Percentiles rank a stretch among this genome's conserved stretches.
Evolutionary conservation across 345 rosid genomes (phyloP).

Genomic region (Aquilaria yunnanensis): DNA sequence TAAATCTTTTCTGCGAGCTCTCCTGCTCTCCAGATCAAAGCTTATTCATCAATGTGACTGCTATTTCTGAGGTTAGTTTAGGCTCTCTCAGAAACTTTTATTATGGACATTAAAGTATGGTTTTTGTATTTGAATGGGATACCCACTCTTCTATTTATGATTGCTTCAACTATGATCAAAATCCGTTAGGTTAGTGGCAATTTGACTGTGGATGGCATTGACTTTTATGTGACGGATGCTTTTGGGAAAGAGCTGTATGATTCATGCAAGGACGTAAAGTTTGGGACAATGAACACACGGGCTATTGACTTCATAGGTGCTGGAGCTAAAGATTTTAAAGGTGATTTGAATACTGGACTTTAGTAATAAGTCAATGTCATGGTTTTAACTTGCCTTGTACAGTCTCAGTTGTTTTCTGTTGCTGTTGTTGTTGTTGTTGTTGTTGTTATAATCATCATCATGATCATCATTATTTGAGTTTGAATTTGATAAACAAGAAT

Average conservation of each 20-base stretch:
- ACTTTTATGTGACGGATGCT: conserved; percentile 53
- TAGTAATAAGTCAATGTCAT: too few species aligned
- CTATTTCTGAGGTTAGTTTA: conserved; percentile 64
- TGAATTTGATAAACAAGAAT: too few species aligned
- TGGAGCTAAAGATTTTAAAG: conserved; percentile 83
- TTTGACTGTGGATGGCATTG: conserved; percentile 81
- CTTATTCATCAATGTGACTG: conserved; percentile 82
- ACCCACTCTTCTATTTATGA: not conserved
- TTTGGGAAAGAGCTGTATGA: conserved; percentile 87
- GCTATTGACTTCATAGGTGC: conserved; percentile 89
- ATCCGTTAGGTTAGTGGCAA: conserved; percentile 59
- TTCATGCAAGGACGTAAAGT: conserved; percentile 96
- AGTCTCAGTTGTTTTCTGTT: too few species aligned
- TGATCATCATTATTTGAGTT: too few species aligned
- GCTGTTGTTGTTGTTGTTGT: too few species aligned
- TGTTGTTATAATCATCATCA: too few species aligned
- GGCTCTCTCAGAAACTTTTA: not conserved
- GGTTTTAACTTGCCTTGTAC: too few species aligned
- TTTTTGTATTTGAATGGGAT: too few species aligned
- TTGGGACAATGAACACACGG: conserved; percentile 95
- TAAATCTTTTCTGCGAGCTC: conserved; percentile 92
- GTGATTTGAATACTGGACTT: conserved; percentile 28
- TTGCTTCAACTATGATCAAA: not conserved
- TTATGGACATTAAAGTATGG: not conserved
- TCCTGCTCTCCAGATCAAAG: conserved; percentile 93